phyloP scores from a whole-genome alignment of 345 rosid genomes.

The Citrus cavaleriei region DNA sequence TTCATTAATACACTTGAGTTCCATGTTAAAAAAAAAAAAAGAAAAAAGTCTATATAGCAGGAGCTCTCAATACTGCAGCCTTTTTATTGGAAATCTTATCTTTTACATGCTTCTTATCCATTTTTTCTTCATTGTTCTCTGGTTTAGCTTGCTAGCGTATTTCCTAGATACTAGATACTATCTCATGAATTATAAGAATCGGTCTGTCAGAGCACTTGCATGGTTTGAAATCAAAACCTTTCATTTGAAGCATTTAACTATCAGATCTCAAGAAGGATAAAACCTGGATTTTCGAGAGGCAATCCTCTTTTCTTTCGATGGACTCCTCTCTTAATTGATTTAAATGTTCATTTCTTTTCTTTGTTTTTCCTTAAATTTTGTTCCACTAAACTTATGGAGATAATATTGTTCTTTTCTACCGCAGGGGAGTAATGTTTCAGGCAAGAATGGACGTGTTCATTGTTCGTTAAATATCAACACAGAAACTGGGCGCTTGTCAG shows the following conservation, averaged over 20 bases:
- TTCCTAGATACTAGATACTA: background rate
- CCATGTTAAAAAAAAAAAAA: no score
- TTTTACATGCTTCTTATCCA: background rate
- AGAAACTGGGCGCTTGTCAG: conserved; percentile 97
- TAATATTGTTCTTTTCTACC: background rate
- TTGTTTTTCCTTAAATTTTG: background rate
- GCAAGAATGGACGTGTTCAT: conserved; percentile 84
- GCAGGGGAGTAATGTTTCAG: conserved; percentile 78
- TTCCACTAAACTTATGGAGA: background rate
- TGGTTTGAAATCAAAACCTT: background rate
- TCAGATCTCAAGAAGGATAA: background rate
- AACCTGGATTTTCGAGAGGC: background rate
- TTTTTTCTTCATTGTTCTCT: background rate
- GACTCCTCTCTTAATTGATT: background rate
- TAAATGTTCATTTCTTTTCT: background rate
- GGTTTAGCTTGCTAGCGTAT: background rate
- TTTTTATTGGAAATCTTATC: background rate
- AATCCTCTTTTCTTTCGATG: background rate
- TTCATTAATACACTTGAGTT: no score
- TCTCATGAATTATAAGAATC: background rate
- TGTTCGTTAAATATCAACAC: conserved; percentile 97
- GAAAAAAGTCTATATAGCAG: background rate
- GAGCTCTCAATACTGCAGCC: background rate
- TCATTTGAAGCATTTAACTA: background rate
- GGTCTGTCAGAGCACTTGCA: background rate